Percentiles rank a stretch among this genome's conserved stretches.
phyloP scores from a whole-genome alignment of 345 rosid species.

The Populus davidiana region DNA sequence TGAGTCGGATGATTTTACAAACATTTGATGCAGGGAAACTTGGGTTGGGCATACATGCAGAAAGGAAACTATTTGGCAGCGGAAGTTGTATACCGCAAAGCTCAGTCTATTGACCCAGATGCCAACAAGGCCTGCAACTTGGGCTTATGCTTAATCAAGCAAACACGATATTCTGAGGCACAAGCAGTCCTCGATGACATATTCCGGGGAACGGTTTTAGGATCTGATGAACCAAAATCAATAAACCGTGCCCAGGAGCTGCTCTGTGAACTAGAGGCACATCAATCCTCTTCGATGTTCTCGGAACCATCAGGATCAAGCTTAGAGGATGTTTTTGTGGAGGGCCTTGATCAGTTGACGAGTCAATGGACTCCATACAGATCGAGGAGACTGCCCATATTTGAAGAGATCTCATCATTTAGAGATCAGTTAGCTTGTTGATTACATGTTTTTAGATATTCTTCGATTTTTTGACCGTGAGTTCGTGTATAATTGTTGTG shows the following conservation, averaged over 20 bases:
- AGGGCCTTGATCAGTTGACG: conserved; percentile 54
- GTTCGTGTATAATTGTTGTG: not conserved
- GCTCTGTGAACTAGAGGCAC: conserved; percentile 6
- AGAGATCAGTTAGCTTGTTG: conserved; percentile 66
- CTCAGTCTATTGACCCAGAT: conserved; percentile 78
- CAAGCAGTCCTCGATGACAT: conserved; percentile 43
- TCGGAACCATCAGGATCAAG: not conserved
- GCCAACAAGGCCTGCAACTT: conserved; percentile 88
- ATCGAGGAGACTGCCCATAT: conserved; percentile 82
- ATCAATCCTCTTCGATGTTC: not conserved
- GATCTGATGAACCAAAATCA: conserved; percentile 55
- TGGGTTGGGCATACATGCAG: conserved; percentile 99
- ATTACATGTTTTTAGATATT: not conserved
- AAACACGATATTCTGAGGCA: conserved; percentile 55
- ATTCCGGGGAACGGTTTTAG: conserved; percentile 41
- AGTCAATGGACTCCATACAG: conserved; percentile 53
- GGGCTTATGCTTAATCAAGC: conserved; percentile 71
- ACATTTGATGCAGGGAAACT: conserved; percentile 61
- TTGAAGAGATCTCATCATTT: conserved; percentile 72
- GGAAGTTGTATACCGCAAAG: conserved; percentile 79
- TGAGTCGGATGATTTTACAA: not conserved
- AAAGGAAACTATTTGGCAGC: conserved; percentile 73
- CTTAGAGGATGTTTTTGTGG: conserved; percentile 52
- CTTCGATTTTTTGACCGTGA: not conserved
- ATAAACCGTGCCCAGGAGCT: conserved; percentile 43